These are phyloP conservation scores for Chlorella sp. DNA, from an alignment of 139 green algal genomes.

Conservation along the genomic window DNA sequence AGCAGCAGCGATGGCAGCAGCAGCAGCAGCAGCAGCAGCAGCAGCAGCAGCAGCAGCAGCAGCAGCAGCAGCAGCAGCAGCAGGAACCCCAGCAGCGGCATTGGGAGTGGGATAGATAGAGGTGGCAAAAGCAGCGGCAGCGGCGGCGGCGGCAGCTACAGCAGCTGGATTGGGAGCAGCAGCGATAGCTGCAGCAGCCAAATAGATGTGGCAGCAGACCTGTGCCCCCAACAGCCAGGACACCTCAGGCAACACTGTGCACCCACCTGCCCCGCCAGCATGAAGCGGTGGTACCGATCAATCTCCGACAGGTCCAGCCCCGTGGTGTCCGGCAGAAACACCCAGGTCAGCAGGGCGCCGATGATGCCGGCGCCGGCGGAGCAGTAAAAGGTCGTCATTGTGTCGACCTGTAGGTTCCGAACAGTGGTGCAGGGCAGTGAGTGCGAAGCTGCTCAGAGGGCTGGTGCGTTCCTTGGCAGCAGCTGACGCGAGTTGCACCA, in stretches of 20 bases:
- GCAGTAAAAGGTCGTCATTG: slow-evolving; percentile 49
- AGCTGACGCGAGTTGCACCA: too few relatives aligned
- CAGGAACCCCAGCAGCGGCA: too few relatives aligned
- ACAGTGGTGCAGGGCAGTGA: neutral
- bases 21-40: neutral
- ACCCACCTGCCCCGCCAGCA: slow-evolving; percentile 30
- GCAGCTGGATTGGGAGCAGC: neutral
- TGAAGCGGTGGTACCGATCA: slow-evolving; percentile 54
- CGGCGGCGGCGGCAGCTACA: neutral
- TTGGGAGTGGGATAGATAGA: too few relatives aligned
- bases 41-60: neutral
- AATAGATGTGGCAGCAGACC: too few relatives aligned
- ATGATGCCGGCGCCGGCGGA: slow-evolving; percentile 50
- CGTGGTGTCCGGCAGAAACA: slow-evolving; percentile 71
- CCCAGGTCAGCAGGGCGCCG: slow-evolving; percentile 46
- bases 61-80: neutral
- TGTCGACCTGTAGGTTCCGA: neutral
- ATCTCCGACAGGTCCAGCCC: slow-evolving; percentile 67
- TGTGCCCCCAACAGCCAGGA: too few relatives aligned
- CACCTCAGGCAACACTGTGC: too few relatives aligned
- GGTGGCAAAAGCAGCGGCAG: too few relatives aligned
- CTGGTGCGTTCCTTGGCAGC: too few relatives aligned
- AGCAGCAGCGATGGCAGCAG: neutral
- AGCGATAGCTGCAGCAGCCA: neutral
- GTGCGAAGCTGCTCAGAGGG: neutral